Percentiles rank a stretch among this genome's conserved stretches.
phyloP scores from a whole-genome alignment of 768 basidiomycete genomes.

The Boletales sp. region DNA sequence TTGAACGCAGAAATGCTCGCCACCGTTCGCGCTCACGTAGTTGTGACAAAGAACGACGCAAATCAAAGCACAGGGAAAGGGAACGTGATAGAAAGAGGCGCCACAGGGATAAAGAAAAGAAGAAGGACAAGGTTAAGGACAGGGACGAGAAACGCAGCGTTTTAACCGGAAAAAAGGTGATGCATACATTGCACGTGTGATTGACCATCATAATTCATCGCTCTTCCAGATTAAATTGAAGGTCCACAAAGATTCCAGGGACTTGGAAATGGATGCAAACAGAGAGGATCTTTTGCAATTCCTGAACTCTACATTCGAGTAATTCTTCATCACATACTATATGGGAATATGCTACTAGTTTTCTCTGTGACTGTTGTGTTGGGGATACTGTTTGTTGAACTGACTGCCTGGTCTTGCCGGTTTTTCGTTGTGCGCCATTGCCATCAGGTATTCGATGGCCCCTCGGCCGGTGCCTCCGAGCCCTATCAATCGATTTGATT shows the following conservation, averaged over 20 bases:
- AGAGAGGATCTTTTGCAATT: slow-evolving; percentile 51
- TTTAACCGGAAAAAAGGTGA: slow-evolving; percentile 60
- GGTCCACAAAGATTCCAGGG: slow-evolving; percentile 56
- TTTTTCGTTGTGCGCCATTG: too few species aligned
- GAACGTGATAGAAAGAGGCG: slow-evolving; percentile 37
- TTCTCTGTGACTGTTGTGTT: not conserved
- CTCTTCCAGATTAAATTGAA: slow-evolving; percentile 54
- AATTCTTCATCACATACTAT: not conserved
- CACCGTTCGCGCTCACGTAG: slow-evolving; percentile 27
- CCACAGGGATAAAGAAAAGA: slow-evolving; percentile 32
- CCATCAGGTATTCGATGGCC: too few species aligned
- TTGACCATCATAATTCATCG: not conserved
- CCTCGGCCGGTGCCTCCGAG: too few species aligned
- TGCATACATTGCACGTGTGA: not conserved
- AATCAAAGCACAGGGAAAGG: slow-evolving; percentile 23
- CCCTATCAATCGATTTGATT: too few species aligned
- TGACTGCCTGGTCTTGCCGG: too few species aligned
- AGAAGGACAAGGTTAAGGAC: slow-evolving; percentile 33
- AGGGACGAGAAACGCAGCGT: slow-evolving; percentile 49
- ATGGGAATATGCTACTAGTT: not conserved
- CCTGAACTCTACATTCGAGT: slow-evolving; percentile 48
- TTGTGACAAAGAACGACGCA: slow-evolving; percentile 21
- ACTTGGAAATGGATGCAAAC: slow-evolving; percentile 55
- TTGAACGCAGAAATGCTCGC: slow-evolving; percentile 11
- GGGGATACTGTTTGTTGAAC: too few species aligned